A percentile compares a stretch with the other conserved stretches of the same genome.
Conservation (phyloP, 352 stramenopile genomes). For the Phytopythium cucurbitacearum region DNA sequence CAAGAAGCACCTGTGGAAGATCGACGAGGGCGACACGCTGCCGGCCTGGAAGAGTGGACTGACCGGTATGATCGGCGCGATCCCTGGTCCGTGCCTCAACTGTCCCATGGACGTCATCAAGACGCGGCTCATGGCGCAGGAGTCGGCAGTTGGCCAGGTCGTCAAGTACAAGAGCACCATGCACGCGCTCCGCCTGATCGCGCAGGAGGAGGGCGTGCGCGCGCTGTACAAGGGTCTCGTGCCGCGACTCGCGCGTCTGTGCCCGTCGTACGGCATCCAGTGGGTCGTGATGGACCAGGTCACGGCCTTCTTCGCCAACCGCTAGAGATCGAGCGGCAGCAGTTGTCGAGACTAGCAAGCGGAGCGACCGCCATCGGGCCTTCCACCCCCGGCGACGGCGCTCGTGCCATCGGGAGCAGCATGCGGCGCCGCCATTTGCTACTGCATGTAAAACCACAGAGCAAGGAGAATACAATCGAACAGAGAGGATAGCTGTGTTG, state of each 20-base stretch:
- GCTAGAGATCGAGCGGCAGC: constrained; percentile 6
- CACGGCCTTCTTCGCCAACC: constrained; percentile 64
- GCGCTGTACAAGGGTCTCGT: constrained; percentile 98
- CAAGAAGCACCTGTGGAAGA: constrained; percentile 84
- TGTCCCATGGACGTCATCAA: constrained; percentile 96
- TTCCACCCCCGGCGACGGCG: too few relatives aligned
- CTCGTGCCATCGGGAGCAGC: too few relatives aligned
- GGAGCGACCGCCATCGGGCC: too few relatives aligned
- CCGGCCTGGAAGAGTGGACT: constrained; percentile 93
- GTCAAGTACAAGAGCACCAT: constrained; percentile 94
- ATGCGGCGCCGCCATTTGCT: too few relatives aligned
- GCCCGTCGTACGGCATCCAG: constrained; percentile 83
- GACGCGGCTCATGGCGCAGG: constrained; percentile 91
- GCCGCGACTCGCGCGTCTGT: constrained; percentile 90
- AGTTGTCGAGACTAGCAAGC: neutral
- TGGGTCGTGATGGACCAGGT: constrained; percentile 87
- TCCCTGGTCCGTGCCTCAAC: constrained; percentile 86
- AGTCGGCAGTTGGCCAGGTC: constrained; percentile 76
- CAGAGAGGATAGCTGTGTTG: too few relatives aligned
- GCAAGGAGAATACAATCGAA: too few relatives aligned
- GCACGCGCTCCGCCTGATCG: constrained; percentile 89
- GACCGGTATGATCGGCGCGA: constrained; percentile 88
- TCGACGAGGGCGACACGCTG: constrained; percentile 85
- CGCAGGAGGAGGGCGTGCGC: constrained; percentile 91
- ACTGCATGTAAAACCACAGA: too few relatives aligned